A percentile compares a stretch with the other conserved stretches of the same genome.
These are phyloP conservation scores for Saturnispora kantuleensis DNA, from an alignment of 805 yeast species.

Conservation along the genomic window DNA sequence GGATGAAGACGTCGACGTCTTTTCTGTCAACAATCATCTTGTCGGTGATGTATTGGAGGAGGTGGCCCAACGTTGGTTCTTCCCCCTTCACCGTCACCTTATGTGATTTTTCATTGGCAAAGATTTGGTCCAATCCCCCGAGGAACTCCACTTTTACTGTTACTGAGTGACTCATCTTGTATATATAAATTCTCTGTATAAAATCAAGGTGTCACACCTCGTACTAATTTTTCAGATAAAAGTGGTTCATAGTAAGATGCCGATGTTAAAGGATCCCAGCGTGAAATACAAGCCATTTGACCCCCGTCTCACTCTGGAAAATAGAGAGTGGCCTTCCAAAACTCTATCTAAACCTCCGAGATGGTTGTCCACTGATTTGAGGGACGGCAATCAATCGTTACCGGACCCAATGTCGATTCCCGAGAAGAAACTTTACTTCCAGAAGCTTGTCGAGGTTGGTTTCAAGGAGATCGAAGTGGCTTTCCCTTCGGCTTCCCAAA, in stretches of 20 bases:
- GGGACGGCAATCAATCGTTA: slow-evolving; percentile 79
- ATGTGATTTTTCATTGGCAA: slow-evolving; percentile 47
- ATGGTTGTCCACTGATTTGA: slow-evolving; percentile 74
- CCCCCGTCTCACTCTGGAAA: slow-evolving; percentile 40
- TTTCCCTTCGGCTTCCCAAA: slow-evolving; percentile 72
- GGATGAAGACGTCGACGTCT: slow-evolving; percentile 67
- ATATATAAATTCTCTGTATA: background rate
- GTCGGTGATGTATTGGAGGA: slow-evolving; percentile 44
- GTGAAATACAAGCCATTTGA: slow-evolving; percentile 50
- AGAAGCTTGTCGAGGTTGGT: slow-evolving; percentile 60
- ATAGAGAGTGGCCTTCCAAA: slow-evolving; percentile 63
- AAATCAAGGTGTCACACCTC: background rate
- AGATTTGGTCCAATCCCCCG: slow-evolving; percentile 82
- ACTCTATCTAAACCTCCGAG: slow-evolving; percentile 56
- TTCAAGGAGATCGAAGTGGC: slow-evolving; percentile 80
- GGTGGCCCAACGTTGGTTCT: slow-evolving; percentile 34
- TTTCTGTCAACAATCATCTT: slow-evolving; percentile 49
- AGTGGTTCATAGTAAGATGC: slow-evolving; percentile 10
- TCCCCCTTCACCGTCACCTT: slow-evolving; percentile 32
- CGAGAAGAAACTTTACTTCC: slow-evolving; percentile 65
- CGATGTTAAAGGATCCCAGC: slow-evolving; percentile 49
- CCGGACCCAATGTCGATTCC: slow-evolving; percentile 81
- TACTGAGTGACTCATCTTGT: slow-evolving; percentile 9
- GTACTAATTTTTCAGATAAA: background rate
- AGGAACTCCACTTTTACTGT: slow-evolving; percentile 35